phyloP scores from a whole-genome alignment of 2,329 filamentous ascomycete genomes.

The Mariannaea sp. region DNA sequence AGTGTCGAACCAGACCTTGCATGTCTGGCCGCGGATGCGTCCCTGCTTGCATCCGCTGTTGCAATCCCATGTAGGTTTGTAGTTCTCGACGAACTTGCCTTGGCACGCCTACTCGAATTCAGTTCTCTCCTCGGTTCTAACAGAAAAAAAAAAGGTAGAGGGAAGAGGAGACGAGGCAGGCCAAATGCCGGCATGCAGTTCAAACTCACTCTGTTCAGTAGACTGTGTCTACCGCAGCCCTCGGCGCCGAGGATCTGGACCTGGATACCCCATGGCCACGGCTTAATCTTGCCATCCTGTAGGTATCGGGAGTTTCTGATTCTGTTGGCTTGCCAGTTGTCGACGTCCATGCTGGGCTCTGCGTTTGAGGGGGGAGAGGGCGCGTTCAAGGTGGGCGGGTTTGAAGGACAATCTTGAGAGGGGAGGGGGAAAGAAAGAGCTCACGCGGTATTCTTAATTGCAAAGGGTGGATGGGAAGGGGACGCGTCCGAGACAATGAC shows the following conservation, averaged over 20 bases:
- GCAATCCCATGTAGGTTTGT: slow-evolving; percentile 1
- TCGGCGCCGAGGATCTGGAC: slow-evolving; percentile 25
- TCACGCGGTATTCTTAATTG: slow-evolving; percentile 14
- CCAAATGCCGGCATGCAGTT: too few species aligned
- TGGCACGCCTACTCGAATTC: slow-evolving; percentile 14
- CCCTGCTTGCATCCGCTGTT: slow-evolving; percentile 14
- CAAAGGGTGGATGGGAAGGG: background rate
- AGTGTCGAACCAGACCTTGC: slow-evolving; percentile 21
- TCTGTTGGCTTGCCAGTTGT: slow-evolving; percentile 26
- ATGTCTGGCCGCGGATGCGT: slow-evolving; percentile 15
- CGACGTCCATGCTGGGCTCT: slow-evolving; percentile 24
- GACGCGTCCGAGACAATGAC: slow-evolving; percentile 10
- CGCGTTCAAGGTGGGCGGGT: too few species aligned
- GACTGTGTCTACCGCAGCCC: slow-evolving; percentile 22
- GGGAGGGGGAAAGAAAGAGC: background rate
- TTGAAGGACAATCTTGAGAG: background rate
- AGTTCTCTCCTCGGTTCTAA: background rate
- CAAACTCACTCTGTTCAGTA: slow-evolving; percentile 21
- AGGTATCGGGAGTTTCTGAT: slow-evolving; percentile 24
- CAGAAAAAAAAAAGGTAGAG: too few species aligned
- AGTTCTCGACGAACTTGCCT: slow-evolving; percentile 12
- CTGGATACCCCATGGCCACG: slow-evolving; percentile 24
- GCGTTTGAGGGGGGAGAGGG: too few species aligned
- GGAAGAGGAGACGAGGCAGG: too few species aligned
- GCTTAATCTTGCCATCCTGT: slow-evolving; percentile 19